phyloP scores from a whole-genome alignment of 1,284 basidiomycete genomes.

The Anthracocystis walkeri region DNA sequence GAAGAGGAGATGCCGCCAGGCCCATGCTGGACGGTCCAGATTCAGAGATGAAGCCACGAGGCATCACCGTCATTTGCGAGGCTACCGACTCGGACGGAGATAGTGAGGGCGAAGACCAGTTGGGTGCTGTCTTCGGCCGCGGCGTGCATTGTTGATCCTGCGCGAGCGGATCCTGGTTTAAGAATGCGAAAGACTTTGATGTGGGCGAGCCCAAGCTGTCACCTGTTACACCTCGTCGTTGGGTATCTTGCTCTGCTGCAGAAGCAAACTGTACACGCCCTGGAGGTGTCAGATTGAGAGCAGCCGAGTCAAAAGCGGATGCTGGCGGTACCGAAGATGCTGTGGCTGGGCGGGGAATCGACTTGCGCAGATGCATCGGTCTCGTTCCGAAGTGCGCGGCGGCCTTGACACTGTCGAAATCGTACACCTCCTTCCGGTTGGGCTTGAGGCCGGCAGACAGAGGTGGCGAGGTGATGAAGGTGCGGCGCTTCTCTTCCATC shows the following conservation, averaged over 20 bases:
- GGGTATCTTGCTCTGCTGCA: background rate
- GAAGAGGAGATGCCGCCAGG: background rate
- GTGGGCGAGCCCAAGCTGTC: background rate
- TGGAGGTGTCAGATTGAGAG: background rate
- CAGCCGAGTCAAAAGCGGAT: constrained; percentile 2
- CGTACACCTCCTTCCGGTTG: constrained; percentile 42
- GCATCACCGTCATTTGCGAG: constrained; percentile 28
- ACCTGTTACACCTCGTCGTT: constrained; percentile 4
- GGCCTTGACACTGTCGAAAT: constrained; percentile 48
- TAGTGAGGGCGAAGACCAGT: constrained; percentile 27
- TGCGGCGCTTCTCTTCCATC: constrained; percentile 39
- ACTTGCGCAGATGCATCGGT: constrained; percentile 1
- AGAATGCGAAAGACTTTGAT: background rate
- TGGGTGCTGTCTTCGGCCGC: constrained; percentile 44
- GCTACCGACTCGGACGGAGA: constrained; percentile 25
- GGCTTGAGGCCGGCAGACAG: constrained; percentile 27
- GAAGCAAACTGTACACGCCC: background rate
- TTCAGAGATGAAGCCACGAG: constrained; percentile 2
- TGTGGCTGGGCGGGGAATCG: constrained; percentile 19
- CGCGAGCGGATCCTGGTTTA: constrained; percentile 5
- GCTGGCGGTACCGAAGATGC: constrained; percentile 17
- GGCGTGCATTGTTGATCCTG: constrained; percentile 15
- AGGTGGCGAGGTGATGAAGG: constrained; percentile 39
- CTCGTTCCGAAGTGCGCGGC: constrained; percentile 27
- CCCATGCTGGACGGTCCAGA: background rate